These are phyloP conservation scores for Botrytis porri DNA, from an alignment of 2,329 filamentous ascomycete genomes.

Conservation along the genomic window DNA sequence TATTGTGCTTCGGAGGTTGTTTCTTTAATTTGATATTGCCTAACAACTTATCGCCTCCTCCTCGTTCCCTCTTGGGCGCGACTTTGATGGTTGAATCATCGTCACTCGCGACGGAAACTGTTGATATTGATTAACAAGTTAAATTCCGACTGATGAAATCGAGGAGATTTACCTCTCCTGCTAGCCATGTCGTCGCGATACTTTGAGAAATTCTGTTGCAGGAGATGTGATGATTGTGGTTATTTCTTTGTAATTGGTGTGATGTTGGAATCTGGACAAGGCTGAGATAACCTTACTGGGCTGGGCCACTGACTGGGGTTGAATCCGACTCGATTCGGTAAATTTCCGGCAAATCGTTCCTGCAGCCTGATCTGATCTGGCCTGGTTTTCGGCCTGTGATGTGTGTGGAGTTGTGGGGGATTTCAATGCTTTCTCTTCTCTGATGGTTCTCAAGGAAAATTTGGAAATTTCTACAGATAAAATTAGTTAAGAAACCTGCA, in stretches of 20 bases:
- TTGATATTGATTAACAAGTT: not conserved
- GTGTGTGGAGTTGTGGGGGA: slow-evolving; percentile 2
- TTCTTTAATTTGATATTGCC: slow-evolving; percentile 63
- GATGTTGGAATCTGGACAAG: slow-evolving; percentile 9
- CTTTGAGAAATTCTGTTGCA: not conserved
- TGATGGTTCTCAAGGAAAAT: not conserved
- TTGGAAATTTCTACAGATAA: not conserved
- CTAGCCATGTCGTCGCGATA: slow-evolving; percentile 9
- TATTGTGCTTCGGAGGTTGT: slow-evolving; percentile 57
- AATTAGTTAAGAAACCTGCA: not conserved
- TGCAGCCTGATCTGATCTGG: slow-evolving; percentile 1
- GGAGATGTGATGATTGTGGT: not conserved
- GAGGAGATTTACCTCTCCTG: not conserved
- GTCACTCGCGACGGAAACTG: slow-evolving; percentile 39
- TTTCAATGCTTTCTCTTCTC: not conserved
- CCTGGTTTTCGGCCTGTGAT: not conserved
- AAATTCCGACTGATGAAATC: not conserved
- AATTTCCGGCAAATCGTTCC: not conserved
- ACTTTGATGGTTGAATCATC: slow-evolving; percentile 63
- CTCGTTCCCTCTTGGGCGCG: slow-evolving; percentile 48
- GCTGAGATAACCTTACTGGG: not conserved
- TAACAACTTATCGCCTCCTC: slow-evolving; percentile 42
- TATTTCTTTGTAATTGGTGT: slow-evolving; percentile 10
- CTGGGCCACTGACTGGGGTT: not conserved
- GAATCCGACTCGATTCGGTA: not conserved